phyloP scores from a whole-genome alignment of 441 rosid genomes.

The Biscutella laevigata region DNA sequence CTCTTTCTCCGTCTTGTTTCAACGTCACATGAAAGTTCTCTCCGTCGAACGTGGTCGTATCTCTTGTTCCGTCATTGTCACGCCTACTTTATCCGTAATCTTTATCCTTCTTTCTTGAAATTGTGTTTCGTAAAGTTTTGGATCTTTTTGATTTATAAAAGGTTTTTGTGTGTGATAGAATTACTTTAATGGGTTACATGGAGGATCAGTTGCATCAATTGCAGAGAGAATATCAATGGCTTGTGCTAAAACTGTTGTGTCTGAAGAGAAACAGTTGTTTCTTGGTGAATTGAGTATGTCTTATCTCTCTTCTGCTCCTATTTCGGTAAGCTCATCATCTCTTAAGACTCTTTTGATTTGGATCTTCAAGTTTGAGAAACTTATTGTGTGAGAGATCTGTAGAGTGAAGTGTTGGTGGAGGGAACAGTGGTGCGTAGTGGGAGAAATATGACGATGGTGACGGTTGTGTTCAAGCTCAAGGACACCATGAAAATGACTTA shows the following conservation, averaged over 20 bases:
- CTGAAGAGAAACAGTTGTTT: slow-evolving; percentile 49
- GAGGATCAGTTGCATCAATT: slow-evolving; percentile 65
- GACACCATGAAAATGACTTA: slow-evolving; percentile 41
- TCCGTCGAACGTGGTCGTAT: slow-evolving; percentile 47
- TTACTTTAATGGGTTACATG: slow-evolving; percentile 48
- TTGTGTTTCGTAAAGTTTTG: neutral
- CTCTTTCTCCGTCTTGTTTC: slow-evolving; percentile 42
- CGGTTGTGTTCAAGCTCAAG: slow-evolving; percentile 45
- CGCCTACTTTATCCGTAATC: slow-evolving; percentile 41
- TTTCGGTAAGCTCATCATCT: slow-evolving; percentile 27
- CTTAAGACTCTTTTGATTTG: neutral
- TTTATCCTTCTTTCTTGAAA: neutral
- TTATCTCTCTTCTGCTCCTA: slow-evolving; percentile 56
- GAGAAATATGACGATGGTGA: slow-evolving; percentile 52
- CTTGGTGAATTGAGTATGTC: slow-evolving; percentile 67
- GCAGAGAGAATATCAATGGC: slow-evolving; percentile 61
- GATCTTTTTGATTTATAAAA: neutral
- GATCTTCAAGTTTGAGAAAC: neutral
- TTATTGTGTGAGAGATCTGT: slow-evolving; percentile 4
- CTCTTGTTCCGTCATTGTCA: slow-evolving; percentile 53
- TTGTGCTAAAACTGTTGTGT: slow-evolving; percentile 55
- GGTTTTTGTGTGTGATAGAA: slow-evolving; percentile 38
- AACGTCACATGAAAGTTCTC: slow-evolving; percentile 32
- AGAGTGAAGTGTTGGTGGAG: slow-evolving; percentile 42
- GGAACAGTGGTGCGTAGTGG: slow-evolving; percentile 61